Conservation (phyloP, 495 filamentous ascomycete genomes). For the Jackrogersella minutella region DNA sequence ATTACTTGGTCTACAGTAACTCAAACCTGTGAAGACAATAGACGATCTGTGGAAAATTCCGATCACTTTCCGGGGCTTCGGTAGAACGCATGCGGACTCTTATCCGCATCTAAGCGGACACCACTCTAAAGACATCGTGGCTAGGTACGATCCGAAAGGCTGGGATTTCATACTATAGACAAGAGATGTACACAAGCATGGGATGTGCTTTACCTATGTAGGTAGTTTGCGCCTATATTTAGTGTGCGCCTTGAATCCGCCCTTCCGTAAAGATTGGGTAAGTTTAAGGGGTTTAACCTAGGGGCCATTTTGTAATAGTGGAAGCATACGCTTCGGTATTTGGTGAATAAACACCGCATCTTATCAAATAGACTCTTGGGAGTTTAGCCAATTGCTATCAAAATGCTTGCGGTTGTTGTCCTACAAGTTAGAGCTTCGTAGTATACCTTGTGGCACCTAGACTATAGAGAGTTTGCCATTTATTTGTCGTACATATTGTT, state of each 20-base stretch:
- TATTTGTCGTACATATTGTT: neutral
- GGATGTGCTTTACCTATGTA: neutral
- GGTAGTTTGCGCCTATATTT: too few species aligned
- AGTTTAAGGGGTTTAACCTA: conserved; percentile 25
- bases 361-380: neutral
- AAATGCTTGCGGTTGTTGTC: neutral
- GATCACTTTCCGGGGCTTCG: too few species aligned
- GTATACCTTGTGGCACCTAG: neutral
- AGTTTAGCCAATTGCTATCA: neutral
- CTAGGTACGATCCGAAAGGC: conserved; percentile 26
- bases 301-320: conserved; percentile 3
- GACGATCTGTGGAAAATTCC: neutral
- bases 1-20: neutral
- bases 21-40: neutral
- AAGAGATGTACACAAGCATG: conserved; percentile 11
- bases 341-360: neutral
- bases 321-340: conserved; percentile 22
- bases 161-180: neutral
- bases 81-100: neutral
- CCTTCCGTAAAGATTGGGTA: conserved; percentile 6
- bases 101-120: conserved; percentile 5
- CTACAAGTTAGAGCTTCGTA: neutral
- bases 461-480: too few species aligned
- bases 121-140: neutral
- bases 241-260: neutral